phyloP scores from a whole-genome alignment of 805 yeast genomes.

The Candida silvicultrix region DNA sequence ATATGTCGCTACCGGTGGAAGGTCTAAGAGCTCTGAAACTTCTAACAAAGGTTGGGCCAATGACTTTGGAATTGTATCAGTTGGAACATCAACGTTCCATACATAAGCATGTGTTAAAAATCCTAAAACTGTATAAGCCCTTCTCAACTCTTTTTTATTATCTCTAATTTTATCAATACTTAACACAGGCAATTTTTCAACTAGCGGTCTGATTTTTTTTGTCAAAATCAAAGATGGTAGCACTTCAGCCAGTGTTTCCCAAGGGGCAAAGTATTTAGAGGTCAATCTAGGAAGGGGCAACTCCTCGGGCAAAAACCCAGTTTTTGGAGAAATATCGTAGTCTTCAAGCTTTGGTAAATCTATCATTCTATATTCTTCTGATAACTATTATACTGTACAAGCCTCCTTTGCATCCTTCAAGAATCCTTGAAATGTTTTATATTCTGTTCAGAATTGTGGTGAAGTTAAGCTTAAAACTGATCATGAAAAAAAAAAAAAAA shows the following conservation, averaged over 20 bases:
- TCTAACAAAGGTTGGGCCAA: conserved; percentile 65
- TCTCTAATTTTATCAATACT: conserved; percentile 33
- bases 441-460: no score
- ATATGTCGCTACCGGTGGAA: conserved; percentile 86
- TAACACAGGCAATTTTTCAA: conserved; percentile 61
- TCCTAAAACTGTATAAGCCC: conserved; percentile 77
- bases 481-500: not conserved
- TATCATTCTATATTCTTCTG: conserved; percentile 5
- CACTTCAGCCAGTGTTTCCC: conserved; percentile 67
- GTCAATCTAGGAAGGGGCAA: conserved; percentile 59
- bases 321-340: conserved; percentile 60
- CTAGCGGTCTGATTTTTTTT: conserved; percentile 48
- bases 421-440: no score
- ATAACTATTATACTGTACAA: no score
- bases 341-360: conserved; percentile 47
- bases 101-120: conserved; percentile 85
- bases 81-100: conserved; percentile 70
- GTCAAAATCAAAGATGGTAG: conserved; percentile 73
- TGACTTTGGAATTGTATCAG: conserved; percentile 56
- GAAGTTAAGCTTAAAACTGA: not conserved
- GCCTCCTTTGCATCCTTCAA: no score
- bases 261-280: conserved; percentile 55
- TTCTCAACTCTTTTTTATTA: conserved; percentile 48
- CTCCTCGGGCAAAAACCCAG: conserved; percentile 76
- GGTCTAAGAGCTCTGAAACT: conserved; percentile 51